A percentile compares a stretch with the other conserved stretches of the same genome.
Conservation (phyloP, 768 basidiomycete species). For the Hebeloma cylindrosporum region DNA sequence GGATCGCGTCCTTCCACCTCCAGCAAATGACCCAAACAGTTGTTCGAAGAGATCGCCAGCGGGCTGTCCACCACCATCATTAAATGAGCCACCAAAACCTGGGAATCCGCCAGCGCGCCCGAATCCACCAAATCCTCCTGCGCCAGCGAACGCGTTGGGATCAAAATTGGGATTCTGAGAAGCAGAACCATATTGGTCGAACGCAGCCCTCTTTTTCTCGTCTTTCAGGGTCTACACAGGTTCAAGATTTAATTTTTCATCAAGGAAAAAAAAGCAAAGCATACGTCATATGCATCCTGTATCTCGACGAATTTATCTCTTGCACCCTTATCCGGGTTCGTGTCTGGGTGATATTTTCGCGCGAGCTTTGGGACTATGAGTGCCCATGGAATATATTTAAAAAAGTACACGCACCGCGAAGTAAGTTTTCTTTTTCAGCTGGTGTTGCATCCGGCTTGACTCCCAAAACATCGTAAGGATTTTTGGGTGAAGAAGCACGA, state of each 20-base stretch:
- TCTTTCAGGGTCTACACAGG: conserved; percentile 81
- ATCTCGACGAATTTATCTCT: conserved; percentile 96
- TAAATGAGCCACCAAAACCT: conserved; percentile 23
- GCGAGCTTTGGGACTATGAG: conserved; percentile 65
- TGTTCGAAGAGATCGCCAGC: conserved; percentile 76
- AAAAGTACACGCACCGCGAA: conserved; percentile 68
- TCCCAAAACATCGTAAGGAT: conserved; percentile 91
- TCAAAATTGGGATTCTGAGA: conserved; percentile 95
- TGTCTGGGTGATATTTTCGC: conserved; percentile 97
- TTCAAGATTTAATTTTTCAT: conserved; percentile 16
- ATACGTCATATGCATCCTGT: conserved; percentile 94
- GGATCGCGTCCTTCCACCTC: conserved; percentile 44
- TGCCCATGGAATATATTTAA: conserved; percentile 7
- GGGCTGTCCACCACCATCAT: conserved; percentile 23
- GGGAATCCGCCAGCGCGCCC: conserved; percentile 17
- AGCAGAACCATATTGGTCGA: conserved; percentile 89
- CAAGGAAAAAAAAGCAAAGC: conserved; percentile 9
- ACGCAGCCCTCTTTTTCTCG: conserved; percentile 87
- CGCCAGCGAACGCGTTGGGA: conserved; percentile 70
- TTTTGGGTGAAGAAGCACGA: conserved; percentile 59
- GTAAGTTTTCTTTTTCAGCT: conserved; percentile 95
- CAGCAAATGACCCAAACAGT: conserved; percentile 74
- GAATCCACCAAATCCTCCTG: conserved; percentile 13
- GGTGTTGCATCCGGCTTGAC: conserved; percentile 78
- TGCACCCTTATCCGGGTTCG: conserved; percentile 88